These are phyloP conservation scores for Benincasa hispida DNA, from an alignment of 306 rosid genomes.

Conservation along the genomic window DNA sequence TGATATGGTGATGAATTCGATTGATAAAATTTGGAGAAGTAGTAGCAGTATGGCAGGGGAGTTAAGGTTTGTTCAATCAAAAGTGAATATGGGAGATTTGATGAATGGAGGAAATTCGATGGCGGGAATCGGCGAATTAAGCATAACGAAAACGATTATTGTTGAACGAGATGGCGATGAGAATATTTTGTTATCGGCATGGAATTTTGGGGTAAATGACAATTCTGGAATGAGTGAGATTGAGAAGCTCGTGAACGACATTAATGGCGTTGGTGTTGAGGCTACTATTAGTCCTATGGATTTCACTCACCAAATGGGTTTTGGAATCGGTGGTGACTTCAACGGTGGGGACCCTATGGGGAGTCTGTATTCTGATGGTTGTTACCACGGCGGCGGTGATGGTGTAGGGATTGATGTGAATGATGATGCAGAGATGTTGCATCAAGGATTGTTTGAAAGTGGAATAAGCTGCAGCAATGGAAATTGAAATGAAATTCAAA, in stretches of 20 bases:
- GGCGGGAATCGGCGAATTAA: not conserved
- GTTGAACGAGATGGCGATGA: not conserved
- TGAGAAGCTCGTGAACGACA: not conserved
- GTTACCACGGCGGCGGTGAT: too few species aligned
- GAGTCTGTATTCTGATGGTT: not conserved
- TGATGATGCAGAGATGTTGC: not conserved
- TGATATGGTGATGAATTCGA: constrained; percentile 9
- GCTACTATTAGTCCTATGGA: not conserved
- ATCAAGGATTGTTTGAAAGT: not conserved
- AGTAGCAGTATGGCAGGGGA: not conserved
- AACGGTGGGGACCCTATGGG: not conserved
- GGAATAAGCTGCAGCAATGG: not conserved
- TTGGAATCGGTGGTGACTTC: not conserved
- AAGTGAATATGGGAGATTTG: not conserved
- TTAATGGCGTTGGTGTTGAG: not conserved
- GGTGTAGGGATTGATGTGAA: not conserved
- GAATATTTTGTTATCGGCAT: not conserved
- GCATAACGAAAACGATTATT: not conserved
- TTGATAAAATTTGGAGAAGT: not conserved
- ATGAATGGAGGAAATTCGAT: not conserved
- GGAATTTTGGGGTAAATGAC: not conserved
- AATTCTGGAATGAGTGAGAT: not conserved
- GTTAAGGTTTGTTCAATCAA: not conserved
- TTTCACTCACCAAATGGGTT: not conserved
- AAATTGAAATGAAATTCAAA: too few species aligned